Evolutionary conservation across 2,329 filamentous ascomycete species (phyloP), one percentile per base, ranked within the genome.

Genomic region (Fusarium sp.): DNA sequence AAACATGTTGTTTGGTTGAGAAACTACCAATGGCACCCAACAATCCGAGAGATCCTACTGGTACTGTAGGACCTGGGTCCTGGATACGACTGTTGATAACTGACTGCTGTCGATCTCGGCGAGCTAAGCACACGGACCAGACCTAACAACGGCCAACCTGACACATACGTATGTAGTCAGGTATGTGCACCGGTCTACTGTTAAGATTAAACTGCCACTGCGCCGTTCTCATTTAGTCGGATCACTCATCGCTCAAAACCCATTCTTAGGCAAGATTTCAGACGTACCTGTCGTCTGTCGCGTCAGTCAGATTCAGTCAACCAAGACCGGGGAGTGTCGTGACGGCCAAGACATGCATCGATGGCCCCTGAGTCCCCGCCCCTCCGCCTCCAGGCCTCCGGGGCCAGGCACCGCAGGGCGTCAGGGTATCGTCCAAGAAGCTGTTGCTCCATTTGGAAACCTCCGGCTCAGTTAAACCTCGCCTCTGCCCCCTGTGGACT

Each of bases 401-500:
- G 19, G 56, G 35, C 47, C 25, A 38, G 33, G 35, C 35, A 54
- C 58, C 38, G 18, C 43, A 40, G 38, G 47, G 42, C 63, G 50
- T 53, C 49, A 58, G 50, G 40, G 40, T 44, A 52, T 37, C 56
- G 40, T 53, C 16, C 58, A 66, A 67, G 63, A 72, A 46, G 33
- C 65, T 57, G 57, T 57, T 67, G 47, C 73, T 64, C 73, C 75
- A 76, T 68, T 53, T 50, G 50, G 66, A 75, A 66, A 74, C 69
- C 60, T 75, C 74, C 65, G 67, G 69, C 53, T 68, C 47, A 63
- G 64, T 64, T 38, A 64, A 70, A 58, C 50, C 62, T 76, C 74
- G 74, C 72, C 64, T 73, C 64, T 75, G 46, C 75, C 75, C 75
- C 73, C 72, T 75, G 75, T 69, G 70, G 59, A 68, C 72, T 69